phyloP scores from a whole-genome alignment of 2,329 filamentous ascomycete genomes.

The Arthrinium phaeospermum region DNA sequence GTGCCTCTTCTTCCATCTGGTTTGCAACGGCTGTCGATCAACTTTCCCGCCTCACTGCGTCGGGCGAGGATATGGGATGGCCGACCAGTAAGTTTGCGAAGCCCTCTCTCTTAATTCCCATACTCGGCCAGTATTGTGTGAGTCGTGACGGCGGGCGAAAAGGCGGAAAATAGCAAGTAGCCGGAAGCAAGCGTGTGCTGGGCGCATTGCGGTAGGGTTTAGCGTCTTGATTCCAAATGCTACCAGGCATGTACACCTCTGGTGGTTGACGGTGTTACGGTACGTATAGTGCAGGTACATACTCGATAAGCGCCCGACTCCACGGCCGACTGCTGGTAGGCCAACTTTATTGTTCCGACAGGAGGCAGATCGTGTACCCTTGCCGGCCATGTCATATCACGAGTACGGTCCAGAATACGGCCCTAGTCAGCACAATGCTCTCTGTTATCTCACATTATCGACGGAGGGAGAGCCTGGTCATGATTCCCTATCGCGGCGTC shows the following conservation, averaged over 20 bases:
- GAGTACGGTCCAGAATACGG: constrained; percentile 8
- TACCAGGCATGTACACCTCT: not conserved
- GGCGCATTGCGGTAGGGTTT: constrained; percentile 13
- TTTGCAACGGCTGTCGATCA: not conserved
- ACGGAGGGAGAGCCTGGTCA: not conserved
- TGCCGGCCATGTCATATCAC: not conserved
- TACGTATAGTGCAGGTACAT: not conserved
- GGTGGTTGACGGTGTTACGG: not conserved
- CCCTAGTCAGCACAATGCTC: not conserved
- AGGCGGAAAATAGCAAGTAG: not conserved
- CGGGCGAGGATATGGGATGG: not conserved
- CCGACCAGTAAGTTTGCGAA: not conserved
- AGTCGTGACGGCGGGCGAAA: not conserved
- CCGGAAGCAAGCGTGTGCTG: not conserved
- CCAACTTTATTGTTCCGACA: not conserved
- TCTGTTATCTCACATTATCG: not conserved
- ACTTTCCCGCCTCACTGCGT: not conserved
- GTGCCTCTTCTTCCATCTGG: not conserved
- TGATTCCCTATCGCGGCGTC: not conserved
- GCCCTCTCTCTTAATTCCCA: not conserved
- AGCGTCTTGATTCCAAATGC: constrained; percentile 5
- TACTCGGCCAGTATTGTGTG: not conserved
- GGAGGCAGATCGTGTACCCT: not conserved
- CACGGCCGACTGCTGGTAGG: not conserved
- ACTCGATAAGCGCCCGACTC: constrained; percentile 13